Percentiles rank a stretch among this genome's conserved stretches.
Evolutionary conservation across 2,329 filamentous ascomycete species (phyloP).

Genomic region (Lachnellula subtilissima): DNA sequence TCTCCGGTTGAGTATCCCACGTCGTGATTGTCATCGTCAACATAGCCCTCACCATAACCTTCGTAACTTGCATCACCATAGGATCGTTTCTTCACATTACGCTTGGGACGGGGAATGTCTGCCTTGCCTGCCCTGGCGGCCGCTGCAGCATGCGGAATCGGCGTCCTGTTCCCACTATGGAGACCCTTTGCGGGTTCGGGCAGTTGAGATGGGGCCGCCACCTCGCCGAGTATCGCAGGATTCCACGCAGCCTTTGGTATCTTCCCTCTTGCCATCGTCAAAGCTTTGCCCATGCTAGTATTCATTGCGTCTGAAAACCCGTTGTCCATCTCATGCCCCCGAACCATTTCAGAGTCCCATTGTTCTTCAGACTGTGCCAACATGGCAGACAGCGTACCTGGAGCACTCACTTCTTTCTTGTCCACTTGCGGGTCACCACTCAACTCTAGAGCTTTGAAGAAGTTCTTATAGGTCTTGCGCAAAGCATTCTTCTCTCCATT

Average conservation of each 20-base stretch:
- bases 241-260: slow-evolving; percentile 54
- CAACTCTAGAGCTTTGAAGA: slow-evolving; percentile 60
- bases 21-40: slow-evolving; percentile 60
- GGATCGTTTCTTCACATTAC: slow-evolving; percentile 66
- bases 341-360: slow-evolving; percentile 51
- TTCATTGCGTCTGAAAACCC: slow-evolving; percentile 46
- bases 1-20: slow-evolving; percentile 68
- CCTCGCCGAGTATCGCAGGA: slow-evolving; percentile 52
- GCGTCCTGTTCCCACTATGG: slow-evolving; percentile 15
- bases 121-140: slow-evolving; percentile 10
- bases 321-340: slow-evolving; percentile 49
- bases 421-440: slow-evolving; percentile 56
- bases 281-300: slow-evolving; percentile 44
- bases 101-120: slow-evolving; percentile 50
- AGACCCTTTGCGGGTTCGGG: slow-evolving; percentile 13
- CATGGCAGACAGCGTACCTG: slow-evolving; percentile 50
- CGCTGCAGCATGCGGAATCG: slow-evolving; percentile 11
- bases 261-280: slow-evolving; percentile 52
- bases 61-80: slow-evolving; percentile 72
- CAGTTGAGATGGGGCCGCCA: slow-evolving; percentile 29
- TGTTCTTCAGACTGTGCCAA: slow-evolving; percentile 49
- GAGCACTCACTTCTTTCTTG: slow-evolving; percentile 49
- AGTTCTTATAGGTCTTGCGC: slow-evolving; percentile 64
- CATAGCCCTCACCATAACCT: slow-evolving; percentile 68
- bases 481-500: slow-evolving; percentile 64